Evolutionary conservation across 306 rosid genomes (phyloP), one percentile per base, ranked within the genome.

Genomic region (Luffa acutangula): DNA sequence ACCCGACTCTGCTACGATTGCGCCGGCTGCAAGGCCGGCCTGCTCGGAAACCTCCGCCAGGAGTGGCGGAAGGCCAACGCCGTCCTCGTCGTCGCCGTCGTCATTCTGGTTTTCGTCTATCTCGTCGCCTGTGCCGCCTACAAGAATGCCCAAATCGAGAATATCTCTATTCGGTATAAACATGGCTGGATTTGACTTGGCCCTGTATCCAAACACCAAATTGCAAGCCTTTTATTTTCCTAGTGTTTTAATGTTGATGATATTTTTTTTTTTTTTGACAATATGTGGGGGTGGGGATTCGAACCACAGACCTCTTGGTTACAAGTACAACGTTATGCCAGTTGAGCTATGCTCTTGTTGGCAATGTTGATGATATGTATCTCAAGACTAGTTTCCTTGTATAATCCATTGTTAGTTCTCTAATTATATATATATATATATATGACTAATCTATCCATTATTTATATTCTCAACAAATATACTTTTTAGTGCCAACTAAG

Each of bases 41-140:
- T 92, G 9, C 34, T 92, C 39, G 97, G 93, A 12, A 95, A 90
- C 84, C 88, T 95, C 4, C 83, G 96, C 70, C 37, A 87, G 75
- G 98, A 95, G 81, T 95, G 98, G 98, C 89, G 97, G 63, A 90
- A 58, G 82, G 97, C 90, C 66, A 95, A 95, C 18, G 80, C 86
- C 9, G 80, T 95, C 53, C 95, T 95, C 18, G 86, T 92, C 17
- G 90, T 88, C 48, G 93, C 98, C 0, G 82, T 90, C 25, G 96
- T 90, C 56, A 81, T 90, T 18, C 90, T 95, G 67, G 86, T 91
- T 4, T 89, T 88, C 79, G 97, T 95, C 67, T 95, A 91, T 84
- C 80, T 91, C 81, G 82, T 92, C 48, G 98, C 96, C 37, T 92
- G 93, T 36, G 91, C 97, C 78, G 98, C 98, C 80, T 92, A 88